Base-by-base conservation (phyloP, 2,329 filamentous ascomycete genomes). In the Fusarium torreyae region DNA sequence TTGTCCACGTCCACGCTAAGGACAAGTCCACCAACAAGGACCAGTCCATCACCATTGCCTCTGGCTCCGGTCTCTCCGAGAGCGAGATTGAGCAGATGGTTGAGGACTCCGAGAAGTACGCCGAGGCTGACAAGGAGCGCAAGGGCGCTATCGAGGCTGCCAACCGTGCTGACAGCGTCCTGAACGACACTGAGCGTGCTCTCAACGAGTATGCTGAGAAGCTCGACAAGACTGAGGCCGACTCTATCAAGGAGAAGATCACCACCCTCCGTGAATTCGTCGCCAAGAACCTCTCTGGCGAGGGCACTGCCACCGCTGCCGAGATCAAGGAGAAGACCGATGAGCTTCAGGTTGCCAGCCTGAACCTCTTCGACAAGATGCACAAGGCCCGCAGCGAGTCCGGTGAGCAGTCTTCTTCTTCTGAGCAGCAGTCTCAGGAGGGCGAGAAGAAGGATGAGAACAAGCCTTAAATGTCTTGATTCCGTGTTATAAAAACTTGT, bases 11-110 rank as follows among this genome's bases (percentile, higher is more conserved):
- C 70, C 92, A 96, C 82, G 95, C 95, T 82, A 97, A 97, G 89
- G 95, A 98, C 86, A 98, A 98, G 92, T 95, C 94, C 76, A 98
- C 94, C 85, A 93, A 94, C 91, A 98, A 98, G 91, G 95, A 98
- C 81, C 95, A 99, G 88, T 98, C 94, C 68, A 98, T 99, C 85
- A 98, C 95, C 81, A 97, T 99, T 81, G 94, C 95, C 58, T 98
- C 94, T 63, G 96, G 95, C 82, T 98, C 95, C 71, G 95, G 96
- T 89, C 92, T 98, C 61, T 97, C 94, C 48, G 94, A 99, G 68
- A 83, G 87, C 58, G 95, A 99, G 87, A 99, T 99, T 73, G 89
- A 98, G 86, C 91, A 89, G 85, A 98, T 99, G 96, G 94, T 99
- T 79, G 88, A 95, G 80, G 96, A 98, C 81, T 97, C 96, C 55